phyloP scores from a whole-genome alignment of 164 flowering plant genomes.

The Umbilicus rupestris region DNA sequence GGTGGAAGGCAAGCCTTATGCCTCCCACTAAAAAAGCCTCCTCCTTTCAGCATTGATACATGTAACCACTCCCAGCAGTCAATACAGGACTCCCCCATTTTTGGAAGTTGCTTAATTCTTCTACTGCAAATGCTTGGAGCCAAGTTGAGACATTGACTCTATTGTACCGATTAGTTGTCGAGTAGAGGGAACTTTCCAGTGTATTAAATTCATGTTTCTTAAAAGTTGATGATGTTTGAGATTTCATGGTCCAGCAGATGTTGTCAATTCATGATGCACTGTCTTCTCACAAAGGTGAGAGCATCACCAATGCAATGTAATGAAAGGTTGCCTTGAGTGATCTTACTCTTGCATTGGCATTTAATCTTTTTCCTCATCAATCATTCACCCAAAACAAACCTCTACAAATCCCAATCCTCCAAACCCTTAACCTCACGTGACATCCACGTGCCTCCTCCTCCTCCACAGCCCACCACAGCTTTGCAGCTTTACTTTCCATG shows the following conservation, averaged over 20 bases:
- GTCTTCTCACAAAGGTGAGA: neutral
- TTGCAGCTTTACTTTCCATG: no score
- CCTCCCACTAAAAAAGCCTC: neutral
- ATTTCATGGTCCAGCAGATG: neutral
- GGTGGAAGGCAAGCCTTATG: neutral
- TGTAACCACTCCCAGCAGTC: neutral
- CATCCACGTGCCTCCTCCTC: neutral
- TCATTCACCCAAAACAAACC: neutral
- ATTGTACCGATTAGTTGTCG: neutral
- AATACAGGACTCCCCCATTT: neutral
- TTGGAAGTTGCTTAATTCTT: neutral
- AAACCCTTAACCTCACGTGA: neutral
- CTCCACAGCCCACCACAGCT: neutral
- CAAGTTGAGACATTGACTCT: neutral
- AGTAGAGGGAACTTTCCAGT: neutral
- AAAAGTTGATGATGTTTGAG: neutral
- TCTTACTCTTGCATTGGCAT: no score
- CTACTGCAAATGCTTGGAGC: neutral
- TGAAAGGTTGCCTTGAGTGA: no score
- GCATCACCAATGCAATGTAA: neutral
- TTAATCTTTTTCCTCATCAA: conserved; percentile 2
- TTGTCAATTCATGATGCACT: neutral
- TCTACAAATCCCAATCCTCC: neutral
- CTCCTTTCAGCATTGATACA: neutral
- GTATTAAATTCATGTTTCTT: neutral